These are phyloP conservation scores for Trichocladium uniseriatum DNA, from an alignment of 495 filamentous ascomycete species.

Conservation along the genomic window DNA sequence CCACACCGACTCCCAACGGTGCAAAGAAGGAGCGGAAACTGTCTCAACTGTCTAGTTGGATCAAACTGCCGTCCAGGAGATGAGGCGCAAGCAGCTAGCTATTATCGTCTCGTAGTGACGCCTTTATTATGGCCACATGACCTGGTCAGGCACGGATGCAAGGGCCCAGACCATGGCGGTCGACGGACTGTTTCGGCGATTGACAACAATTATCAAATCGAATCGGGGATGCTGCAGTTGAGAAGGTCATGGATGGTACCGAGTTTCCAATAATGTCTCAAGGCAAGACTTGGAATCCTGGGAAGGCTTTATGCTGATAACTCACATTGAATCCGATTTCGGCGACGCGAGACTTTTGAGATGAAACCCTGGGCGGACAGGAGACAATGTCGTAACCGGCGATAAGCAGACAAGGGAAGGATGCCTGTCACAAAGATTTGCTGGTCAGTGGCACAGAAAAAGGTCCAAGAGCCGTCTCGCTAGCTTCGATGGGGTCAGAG, in stretches of 20 bases:
- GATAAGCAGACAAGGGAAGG: too few relatives aligned
- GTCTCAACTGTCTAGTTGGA: neutral
- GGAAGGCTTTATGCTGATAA: too few relatives aligned
- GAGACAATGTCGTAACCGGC: too few relatives aligned
- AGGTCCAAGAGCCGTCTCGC: too few relatives aligned
- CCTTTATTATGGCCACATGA: constrained; percentile 3
- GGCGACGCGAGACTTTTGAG: too few relatives aligned
- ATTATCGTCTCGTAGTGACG: neutral
- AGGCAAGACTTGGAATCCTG: too few relatives aligned
- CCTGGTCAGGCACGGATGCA: neutral
- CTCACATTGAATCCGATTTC: too few relatives aligned
- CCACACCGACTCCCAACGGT: neutral
- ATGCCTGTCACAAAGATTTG: too few relatives aligned
- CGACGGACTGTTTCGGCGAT: neutral
- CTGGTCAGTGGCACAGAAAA: too few relatives aligned
- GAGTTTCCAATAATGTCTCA: too few relatives aligned
- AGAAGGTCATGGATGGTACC: neutral
- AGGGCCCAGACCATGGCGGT: neutral
- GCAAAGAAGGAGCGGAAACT: neutral
- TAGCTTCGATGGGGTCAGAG: too few relatives aligned
- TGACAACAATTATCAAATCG: neutral
- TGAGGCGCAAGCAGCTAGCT: neutral
- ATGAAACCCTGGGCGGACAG: too few relatives aligned
- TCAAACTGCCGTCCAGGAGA: neutral
- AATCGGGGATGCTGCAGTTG: neutral